Evolutionary conservation across 306 rosid species (phyloP).

Genomic region (Gastrolobium bilobum): DNA sequence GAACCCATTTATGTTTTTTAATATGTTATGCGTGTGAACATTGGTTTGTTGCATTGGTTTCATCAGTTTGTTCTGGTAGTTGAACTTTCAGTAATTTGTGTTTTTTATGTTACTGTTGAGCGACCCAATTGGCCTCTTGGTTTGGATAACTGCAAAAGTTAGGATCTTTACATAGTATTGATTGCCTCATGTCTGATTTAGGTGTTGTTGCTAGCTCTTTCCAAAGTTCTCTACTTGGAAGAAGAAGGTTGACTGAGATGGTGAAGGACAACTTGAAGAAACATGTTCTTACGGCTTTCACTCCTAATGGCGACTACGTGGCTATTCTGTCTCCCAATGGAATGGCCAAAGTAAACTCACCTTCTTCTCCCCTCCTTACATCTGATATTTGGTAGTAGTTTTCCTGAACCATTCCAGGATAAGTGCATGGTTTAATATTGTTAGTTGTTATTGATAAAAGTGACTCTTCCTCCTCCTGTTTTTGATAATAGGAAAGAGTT

Average conservation of each 20-base stretch:
- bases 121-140: background rate
- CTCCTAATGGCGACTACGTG: conserved; percentile 50
- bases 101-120: conserved; percentile 1
- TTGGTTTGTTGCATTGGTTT: background rate
- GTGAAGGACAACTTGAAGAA: conserved; percentile 52
- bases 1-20: background rate
- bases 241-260: conserved; percentile 47
- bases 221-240: background rate
- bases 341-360: conserved; percentile 46
- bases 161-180: background rate
- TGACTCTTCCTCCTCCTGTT: background rate
- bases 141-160: conserved; percentile 31
- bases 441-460: background rate
- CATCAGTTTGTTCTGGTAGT: background rate
- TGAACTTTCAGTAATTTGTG: conserved; percentile 9
- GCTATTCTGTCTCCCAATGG: conserved; percentile 53
- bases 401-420: conserved; percentile 12
- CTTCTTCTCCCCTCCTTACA: background rate
- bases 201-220: conserved; percentile 26
- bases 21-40: background rate
- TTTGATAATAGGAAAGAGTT: background rate
- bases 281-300: conserved; percentile 54
- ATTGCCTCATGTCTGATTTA: background rate
- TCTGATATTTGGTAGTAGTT: conserved; percentile 30
- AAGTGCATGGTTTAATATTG: conserved; percentile 16